Evolutionary conservation across 1,284 basidiomycete genomes (phyloP).

Genomic region (Pholiota adiposa): DNA sequence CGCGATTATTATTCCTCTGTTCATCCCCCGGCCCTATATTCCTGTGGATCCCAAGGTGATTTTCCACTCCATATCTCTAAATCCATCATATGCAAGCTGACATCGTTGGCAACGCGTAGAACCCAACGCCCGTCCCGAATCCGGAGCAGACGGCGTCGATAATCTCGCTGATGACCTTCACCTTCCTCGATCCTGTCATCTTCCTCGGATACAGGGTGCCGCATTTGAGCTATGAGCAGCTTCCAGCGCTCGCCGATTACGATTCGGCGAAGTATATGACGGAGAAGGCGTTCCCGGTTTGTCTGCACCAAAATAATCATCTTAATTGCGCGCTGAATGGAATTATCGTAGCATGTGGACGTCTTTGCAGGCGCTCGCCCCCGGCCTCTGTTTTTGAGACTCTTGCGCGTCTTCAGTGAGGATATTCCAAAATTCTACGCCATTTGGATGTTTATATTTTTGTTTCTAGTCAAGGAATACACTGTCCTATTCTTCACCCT

Average conservation of each 20-base stretch:
- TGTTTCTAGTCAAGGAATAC: slow-evolving; percentile 15
- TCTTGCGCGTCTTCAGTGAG: slow-evolving; percentile 19
- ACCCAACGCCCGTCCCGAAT: slow-evolving; percentile 47
- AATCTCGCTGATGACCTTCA: slow-evolving; percentile 57
- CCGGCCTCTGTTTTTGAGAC: slow-evolving; percentile 14
- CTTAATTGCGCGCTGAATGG: not conserved
- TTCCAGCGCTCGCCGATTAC: slow-evolving; percentile 62
- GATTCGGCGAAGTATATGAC: slow-evolving; percentile 45
- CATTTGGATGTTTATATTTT: no score
- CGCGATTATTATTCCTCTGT: slow-evolving; percentile 38
- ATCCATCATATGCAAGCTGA: not conserved
- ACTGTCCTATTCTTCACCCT: slow-evolving; percentile 4
- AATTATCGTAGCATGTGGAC: slow-evolving; percentile 41
- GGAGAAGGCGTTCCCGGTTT: slow-evolving; percentile 15
- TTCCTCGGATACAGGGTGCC: slow-evolving; percentile 42
- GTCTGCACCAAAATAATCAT: not conserved
- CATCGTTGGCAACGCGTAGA: slow-evolving; percentile 27
- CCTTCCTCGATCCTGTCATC: slow-evolving; percentile 58
- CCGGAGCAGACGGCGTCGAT: slow-evolving; percentile 69
- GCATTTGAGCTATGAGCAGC: slow-evolving; percentile 42
- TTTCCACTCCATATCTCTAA: not conserved
- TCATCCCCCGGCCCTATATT: slow-evolving; percentile 44
- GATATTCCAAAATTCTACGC: not conserved
- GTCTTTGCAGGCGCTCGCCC: slow-evolving; percentile 26
- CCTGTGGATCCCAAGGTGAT: slow-evolving; percentile 22